phyloP scores from a whole-genome alignment of 2,329 filamentous ascomycete genomes.

The Kalaharituber pfeilii region DNA sequence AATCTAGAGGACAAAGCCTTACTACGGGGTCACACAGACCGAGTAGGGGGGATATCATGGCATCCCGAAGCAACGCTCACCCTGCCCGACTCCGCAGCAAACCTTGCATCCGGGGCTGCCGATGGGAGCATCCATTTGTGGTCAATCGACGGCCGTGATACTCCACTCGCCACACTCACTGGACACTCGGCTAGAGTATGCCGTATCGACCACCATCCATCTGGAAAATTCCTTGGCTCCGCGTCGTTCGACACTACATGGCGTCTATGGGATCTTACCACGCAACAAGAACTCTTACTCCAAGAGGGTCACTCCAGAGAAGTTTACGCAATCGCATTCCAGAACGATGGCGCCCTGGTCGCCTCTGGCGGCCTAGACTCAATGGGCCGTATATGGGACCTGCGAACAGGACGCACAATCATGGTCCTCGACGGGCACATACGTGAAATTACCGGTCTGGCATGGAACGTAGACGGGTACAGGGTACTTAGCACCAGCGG shows the following conservation, averaged over 20 bases:
- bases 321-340: slow-evolving; percentile 80
- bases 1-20: slow-evolving; percentile 59
- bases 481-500: slow-evolving; percentile 83
- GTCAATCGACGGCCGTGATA: slow-evolving; percentile 63
- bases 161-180: slow-evolving; percentile 60
- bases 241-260: slow-evolving; percentile 94
- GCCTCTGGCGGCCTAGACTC: slow-evolving; percentile 89
- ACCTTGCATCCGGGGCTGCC: slow-evolving; percentile 77
- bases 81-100: slow-evolving; percentile 56
- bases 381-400: slow-evolving; percentile 87
- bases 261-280: slow-evolving; percentile 88
- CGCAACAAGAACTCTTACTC: slow-evolving; percentile 61
- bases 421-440: slow-evolving; percentile 93
- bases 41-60: slow-evolving; percentile 83
- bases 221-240: slow-evolving; percentile 72
- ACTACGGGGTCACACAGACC: slow-evolving; percentile 69
- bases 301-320: slow-evolving; percentile 93
- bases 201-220: slow-evolving; percentile 85
- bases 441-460: slow-evolving; percentile 78
- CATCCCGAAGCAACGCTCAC: slow-evolving; percentile 63
- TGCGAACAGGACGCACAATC: slow-evolving; percentile 78
- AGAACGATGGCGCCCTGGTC: slow-evolving; percentile 73
- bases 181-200: slow-evolving; percentile 81
- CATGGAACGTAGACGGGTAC: slow-evolving; percentile 83
- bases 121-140: slow-evolving; percentile 79